Evolutionary conservation across 805 yeast species (phyloP).

Genomic region (Metschnikowia borealis): DNA sequence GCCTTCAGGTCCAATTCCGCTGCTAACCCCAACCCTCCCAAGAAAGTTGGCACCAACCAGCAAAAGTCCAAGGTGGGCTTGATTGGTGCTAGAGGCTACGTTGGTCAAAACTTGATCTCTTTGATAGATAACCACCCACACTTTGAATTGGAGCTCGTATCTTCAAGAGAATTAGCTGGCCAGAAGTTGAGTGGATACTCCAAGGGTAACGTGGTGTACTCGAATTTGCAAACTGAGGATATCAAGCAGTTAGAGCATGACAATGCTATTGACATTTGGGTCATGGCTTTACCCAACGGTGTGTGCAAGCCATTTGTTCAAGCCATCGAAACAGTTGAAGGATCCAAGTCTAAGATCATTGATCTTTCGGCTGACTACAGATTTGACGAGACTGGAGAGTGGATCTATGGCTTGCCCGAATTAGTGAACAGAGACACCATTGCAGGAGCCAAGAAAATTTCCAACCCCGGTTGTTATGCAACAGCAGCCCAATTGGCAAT

Average conservation of each 20-base stretch:
- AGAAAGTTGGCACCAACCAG: constrained; percentile 57
- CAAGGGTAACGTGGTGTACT: constrained; percentile 74
- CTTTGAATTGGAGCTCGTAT: constrained; percentile 85
- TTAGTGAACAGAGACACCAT: constrained; percentile 65
- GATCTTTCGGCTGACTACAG: constrained; percentile 96
- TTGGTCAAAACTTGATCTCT: constrained; percentile 89
- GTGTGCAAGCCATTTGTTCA: constrained; percentile 87
- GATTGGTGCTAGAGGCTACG: constrained; percentile 97
- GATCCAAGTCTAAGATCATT: constrained; percentile 72
- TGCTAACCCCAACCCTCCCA: constrained; percentile 68
- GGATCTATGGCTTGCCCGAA: constrained; percentile 97
- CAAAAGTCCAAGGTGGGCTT: constrained; percentile 74
- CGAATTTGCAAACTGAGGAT: constrained; percentile 84
- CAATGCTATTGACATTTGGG: constrained; percentile 90
- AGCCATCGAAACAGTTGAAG: constrained; percentile 64
- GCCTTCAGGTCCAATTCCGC: constrained; percentile 4
- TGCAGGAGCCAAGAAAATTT: constrained; percentile 69
- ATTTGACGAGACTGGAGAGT: constrained; percentile 80
- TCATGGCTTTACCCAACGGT: constrained; percentile 98
- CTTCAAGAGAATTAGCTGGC: constrained; percentile 92
- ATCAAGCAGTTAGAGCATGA: constrained; percentile 71
- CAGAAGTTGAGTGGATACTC: constrained; percentile 82
- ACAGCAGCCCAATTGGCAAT: constrained; percentile 94
- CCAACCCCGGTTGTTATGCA: constrained; percentile 99
- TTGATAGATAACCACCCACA: constrained; percentile 85